Conservation (phyloP, 495 filamentous ascomycete genomes). For the Aspergillus sclerotiicarbonarius region DNA sequence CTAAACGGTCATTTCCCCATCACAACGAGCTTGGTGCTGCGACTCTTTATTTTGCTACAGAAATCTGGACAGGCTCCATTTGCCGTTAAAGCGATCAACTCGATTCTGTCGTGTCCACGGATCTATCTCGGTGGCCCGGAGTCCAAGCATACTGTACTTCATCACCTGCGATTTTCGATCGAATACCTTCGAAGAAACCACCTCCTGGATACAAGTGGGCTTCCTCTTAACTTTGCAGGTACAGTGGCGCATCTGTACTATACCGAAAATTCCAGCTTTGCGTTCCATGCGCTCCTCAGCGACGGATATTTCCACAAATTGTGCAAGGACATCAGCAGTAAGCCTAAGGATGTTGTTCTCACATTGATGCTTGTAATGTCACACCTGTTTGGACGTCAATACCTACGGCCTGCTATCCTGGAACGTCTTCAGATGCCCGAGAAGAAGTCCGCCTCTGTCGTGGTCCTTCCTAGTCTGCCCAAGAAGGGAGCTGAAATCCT, state of each 20-base stretch:
- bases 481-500: constrained; percentile 52
- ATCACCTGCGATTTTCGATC: constrained; percentile 76
- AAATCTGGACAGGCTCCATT: constrained; percentile 59
- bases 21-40: constrained; percentile 68
- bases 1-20: constrained; percentile 77
- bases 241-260: constrained; percentile 68
- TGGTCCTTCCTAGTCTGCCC: constrained; percentile 64
- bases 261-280: constrained; percentile 68
- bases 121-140: constrained; percentile 64
- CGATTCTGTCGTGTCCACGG: constrained; percentile 64
- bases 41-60: constrained; percentile 64
- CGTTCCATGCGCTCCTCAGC: constrained; percentile 69
- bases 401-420: constrained; percentile 37
- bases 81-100: constrained; percentile 59
- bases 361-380: constrained; percentile 63
- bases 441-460: constrained; percentile 55
- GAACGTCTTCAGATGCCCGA: constrained; percentile 41
- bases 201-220: constrained; percentile 57
- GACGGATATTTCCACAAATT: constrained; percentile 65
- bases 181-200: constrained; percentile 71
- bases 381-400: constrained; percentile 63
- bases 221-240: constrained; percentile 67
- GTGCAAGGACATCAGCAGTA: constrained; percentile 47
- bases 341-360: constrained; percentile 35
- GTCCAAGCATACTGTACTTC: constrained; percentile 62